Evolutionary conservation across 768 basidiomycete species (phyloP).

Genomic region (Mycena belliarum): DNA sequence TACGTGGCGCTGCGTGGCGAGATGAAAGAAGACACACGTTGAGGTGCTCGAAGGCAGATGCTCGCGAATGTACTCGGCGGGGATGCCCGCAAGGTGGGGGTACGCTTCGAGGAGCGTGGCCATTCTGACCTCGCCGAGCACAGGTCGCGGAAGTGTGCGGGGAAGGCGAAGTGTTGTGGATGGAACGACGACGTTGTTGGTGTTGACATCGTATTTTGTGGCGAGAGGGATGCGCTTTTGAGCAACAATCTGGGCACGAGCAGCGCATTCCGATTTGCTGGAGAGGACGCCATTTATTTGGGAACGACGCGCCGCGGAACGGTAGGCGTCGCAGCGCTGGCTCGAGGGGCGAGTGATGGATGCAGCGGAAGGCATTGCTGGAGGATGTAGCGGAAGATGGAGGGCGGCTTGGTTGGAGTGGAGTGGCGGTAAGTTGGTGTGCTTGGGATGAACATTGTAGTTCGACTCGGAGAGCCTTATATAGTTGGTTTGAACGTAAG

Average conservation of each 20-base stretch:
- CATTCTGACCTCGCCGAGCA: constrained; percentile 19
- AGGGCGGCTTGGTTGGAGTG: not conserved
- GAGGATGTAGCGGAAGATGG: not conserved
- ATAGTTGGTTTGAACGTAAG: not conserved
- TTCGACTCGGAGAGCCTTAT: not conserved
- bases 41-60: constrained; percentile 10
- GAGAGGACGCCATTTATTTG: not conserved
- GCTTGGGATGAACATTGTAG: not conserved
- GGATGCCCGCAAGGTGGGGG: constrained; percentile 18
- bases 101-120: constrained; percentile 11
- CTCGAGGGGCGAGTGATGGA: not conserved
- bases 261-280: constrained; percentile 10
- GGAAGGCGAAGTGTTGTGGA: constrained; percentile 20
- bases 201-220: constrained; percentile 7
- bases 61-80: constrained; percentile 24
- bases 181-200: not conserved
- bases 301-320: not conserved
- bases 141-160: constrained; percentile 24
- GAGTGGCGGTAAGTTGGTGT: not conserved
- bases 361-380: constrained; percentile 5
- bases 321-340: not conserved
- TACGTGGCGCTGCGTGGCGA: not conserved
- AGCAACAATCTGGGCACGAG: constrained; percentile 3
- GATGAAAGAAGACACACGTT: constrained; percentile 13
- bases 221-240: constrained; percentile 15